Evolutionary conservation across 495 filamentous ascomycete species (phyloP), one percentile per base, ranked within the genome.

Genomic region (Amphirosellinia nigrospora): DNA sequence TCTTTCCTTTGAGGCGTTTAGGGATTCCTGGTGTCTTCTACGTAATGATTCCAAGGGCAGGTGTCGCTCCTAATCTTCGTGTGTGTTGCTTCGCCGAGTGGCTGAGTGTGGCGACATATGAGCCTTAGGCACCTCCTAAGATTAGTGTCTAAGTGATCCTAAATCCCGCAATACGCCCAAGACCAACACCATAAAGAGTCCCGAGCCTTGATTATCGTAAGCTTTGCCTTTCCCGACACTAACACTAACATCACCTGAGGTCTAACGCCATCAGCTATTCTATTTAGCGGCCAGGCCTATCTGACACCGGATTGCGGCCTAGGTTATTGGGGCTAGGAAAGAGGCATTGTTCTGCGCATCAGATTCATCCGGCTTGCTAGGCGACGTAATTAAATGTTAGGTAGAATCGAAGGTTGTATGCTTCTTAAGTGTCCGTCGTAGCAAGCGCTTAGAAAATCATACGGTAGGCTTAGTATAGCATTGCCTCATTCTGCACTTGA

Each of bases 41-140:
- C 0, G 11, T 30, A 11, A 30, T 30, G 15, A 55, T 30, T 15
- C 4, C 3, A 30, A 55, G 23, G 23, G 26, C 0, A 55, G 23
- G 15, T 9, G 16, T 1, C 28, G 28, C 55, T 34, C 30, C 9
- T 36, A 58, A 58, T 10, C 9, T 10, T 36, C 55, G 38, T n/a
- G 30, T 38, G 55, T 10, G 23, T 32, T 46, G 19, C 23, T 46
- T 63, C 39, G 60, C 60, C 39, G 13, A 46, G 60, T 26, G 60
- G 60, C 60, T 63, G 60, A 34, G 60, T n/a, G 39, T 30, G 38
- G 39, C n/a, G n/a, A n/a, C 26, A 32, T 63, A 16, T 45, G 39
- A 63, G 5, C 38, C 38, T 45, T 62, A 41, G 23, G 34, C 34
- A 7, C n/a, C n/a, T n/a, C n/a, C 11, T n/a, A 38, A 23, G 21